These are phyloP conservation scores for Musa beccarii DNA, from an alignment of 176 grass and related monocot species.

Conservation along the genomic window DNA sequence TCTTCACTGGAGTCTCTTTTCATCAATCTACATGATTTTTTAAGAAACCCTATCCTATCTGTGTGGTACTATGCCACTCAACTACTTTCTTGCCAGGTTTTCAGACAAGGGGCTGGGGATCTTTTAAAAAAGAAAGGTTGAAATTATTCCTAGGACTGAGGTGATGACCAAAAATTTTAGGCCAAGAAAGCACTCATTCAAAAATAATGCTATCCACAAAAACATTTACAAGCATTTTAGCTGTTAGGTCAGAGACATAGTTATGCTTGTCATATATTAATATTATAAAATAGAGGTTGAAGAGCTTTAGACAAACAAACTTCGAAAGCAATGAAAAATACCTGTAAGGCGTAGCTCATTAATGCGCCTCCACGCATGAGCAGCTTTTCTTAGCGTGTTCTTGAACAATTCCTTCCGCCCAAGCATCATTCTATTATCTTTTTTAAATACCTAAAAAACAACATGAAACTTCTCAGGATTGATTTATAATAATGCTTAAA, in stretches of 20 bases:
- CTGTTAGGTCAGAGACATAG: not conserved
- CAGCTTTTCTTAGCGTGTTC: slow-evolving; percentile 70
- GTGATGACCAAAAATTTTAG: not conserved
- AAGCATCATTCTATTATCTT: slow-evolving; percentile 80
- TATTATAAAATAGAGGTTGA: not conserved
- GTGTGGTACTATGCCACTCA: not conserved
- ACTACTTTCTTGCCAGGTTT: not conserved
- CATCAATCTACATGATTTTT: not conserved
- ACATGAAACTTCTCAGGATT: not conserved
- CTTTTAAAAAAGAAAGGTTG: not conserved
- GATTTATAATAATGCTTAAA: not conserved
- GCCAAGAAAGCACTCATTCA: not conserved
- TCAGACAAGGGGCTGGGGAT: not conserved
- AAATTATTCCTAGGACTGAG: not conserved
- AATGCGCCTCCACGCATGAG: slow-evolving; percentile 79
- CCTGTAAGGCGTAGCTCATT: slow-evolving; percentile 76
- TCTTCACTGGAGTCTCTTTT: not conserved
- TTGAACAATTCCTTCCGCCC: slow-evolving; percentile 80
- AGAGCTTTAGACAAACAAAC: not conserved
- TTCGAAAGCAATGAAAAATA: slow-evolving; percentile 3
- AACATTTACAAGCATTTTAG: not conserved
- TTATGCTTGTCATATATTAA: not conserved
- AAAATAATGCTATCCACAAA: not conserved
- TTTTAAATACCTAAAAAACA: slow-evolving; percentile 55
- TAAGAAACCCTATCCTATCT: not conserved